Base-by-base conservation (phyloP, 1,284 basidiomycete species). In the Leccinum glutinopallens region DNA sequence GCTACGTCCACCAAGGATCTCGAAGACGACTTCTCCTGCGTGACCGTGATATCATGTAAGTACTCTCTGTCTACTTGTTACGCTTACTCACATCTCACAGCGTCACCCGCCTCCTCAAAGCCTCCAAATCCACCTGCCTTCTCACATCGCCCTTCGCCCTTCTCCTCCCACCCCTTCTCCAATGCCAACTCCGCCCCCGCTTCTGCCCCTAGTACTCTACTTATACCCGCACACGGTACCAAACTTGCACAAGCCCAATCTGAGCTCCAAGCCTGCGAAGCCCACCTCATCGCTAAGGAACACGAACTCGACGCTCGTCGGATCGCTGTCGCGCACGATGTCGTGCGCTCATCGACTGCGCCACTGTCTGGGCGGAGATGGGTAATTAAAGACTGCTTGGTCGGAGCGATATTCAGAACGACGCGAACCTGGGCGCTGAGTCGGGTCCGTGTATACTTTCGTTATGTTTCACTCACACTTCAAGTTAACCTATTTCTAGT, bases 231-330 rank as follows among this genome's bases (percentile, higher is more conserved):
- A 49, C 43, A 10, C 43, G 17, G 41, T 10, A 49, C 78, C 29
- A 92, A 90, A 73, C 81, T 93, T 10, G 79, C 80, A 0, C 75
- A 83, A 2, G 90, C 90, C 0, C 91, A 93, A 68, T 79, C 86
- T 0, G 88, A 92, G 67, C 78, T 93, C 17, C 89, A 92, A 68
- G 91, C 89, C 8, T 93, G 91, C 73, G 90, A 93, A 70, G 80
- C 84, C 0, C 88, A 90, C 65, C 79, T 93, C 5, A 87, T 87
- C 0, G 67, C 77, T 32, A 91, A 90, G 73, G 90, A 93, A 70
- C 80, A 77, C 22, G 87, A 88, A 62, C 80, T 92, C 3, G 83
- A 84, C 2, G 73, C 73, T 0, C 78, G 82, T 59, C 81, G 90
- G 1, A 75, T 80, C 25, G 78, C 77, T 25, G 80, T 86, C 10